These are phyloP conservation scores for Xylariaceae sp. DNA, from an alignment of 2,329 filamentous ascomycete genomes.

Conservation along the genomic window DNA sequence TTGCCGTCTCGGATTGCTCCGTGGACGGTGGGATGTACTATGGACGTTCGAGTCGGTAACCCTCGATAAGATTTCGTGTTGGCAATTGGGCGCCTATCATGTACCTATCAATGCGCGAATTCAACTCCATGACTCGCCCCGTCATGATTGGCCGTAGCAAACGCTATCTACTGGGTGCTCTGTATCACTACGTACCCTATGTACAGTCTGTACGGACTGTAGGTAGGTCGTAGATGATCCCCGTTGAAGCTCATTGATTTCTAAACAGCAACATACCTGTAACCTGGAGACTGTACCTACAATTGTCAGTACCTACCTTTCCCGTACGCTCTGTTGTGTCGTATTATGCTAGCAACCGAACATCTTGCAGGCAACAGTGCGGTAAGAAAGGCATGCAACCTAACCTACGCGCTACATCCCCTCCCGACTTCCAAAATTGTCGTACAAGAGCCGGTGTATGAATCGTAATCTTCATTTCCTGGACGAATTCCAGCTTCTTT, in stretches of 20 bases:
- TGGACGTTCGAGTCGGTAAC: too few species aligned
- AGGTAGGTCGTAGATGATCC: too few species aligned
- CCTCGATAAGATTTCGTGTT: neutral
- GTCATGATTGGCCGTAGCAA: constrained; percentile 5
- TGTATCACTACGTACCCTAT: neutral
- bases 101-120: too few species aligned
- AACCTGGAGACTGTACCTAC: too few species aligned
- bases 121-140: neutral
- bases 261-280: too few species aligned
- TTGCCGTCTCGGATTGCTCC: too few species aligned
- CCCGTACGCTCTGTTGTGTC: constrained; percentile 21
- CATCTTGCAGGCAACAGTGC: constrained; percentile 23
- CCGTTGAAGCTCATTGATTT: too few species aligned
- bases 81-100: neutral
- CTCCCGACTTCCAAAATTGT: too few species aligned
- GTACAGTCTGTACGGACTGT: too few species aligned
- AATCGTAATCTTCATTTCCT: neutral
- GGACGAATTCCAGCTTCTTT: neutral
- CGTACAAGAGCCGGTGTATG: too few species aligned
- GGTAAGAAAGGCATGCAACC: constrained; percentile 19
- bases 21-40: too few species aligned
- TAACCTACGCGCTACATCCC: neutral
- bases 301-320: neutral
- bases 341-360: constrained; percentile 25
- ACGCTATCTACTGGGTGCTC: neutral